Percentiles rank a stretch among this genome's conserved stretches.
Conservation (phyloP, 1,284 basidiomycete species). For the Ganoderma sp. region DNA sequence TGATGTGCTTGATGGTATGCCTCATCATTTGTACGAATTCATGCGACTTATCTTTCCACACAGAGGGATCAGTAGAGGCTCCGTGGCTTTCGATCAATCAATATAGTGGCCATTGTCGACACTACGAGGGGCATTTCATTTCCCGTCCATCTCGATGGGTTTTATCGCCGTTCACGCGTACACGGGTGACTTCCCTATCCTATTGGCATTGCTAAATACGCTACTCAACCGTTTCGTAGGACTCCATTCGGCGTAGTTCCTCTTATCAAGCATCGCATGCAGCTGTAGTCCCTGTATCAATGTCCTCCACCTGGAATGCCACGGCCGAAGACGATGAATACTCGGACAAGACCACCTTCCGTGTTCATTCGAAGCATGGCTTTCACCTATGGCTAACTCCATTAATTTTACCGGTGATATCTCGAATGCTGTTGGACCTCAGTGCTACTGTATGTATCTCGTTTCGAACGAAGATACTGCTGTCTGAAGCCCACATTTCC, state of each 20-base stretch:
- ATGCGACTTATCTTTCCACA: neutral
- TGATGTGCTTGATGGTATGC: slow-evolving; percentile 42
- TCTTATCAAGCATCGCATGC: neutral
- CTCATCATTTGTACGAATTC: neutral
- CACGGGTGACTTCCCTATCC: slow-evolving; percentile 28
- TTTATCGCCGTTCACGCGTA: slow-evolving; percentile 47
- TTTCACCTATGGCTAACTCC: slow-evolving; percentile 36
- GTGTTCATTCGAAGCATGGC: slow-evolving; percentile 29
- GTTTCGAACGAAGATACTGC: neutral
- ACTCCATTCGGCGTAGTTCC: slow-evolving; percentile 11
- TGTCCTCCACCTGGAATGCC: neutral
- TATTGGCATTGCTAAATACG: neutral
- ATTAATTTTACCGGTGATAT: slow-evolving; percentile 31
- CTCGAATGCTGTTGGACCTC: slow-evolving; percentile 31
- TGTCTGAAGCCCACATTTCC: neutral
- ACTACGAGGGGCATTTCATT: slow-evolving; percentile 40
- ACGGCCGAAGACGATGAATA: slow-evolving; percentile 16
- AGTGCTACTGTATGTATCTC: slow-evolving; percentile 31
- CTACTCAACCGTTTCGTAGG: slow-evolving; percentile 9
- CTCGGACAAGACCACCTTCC: slow-evolving; percentile 29
- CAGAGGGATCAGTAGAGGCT: slow-evolving; percentile 24
- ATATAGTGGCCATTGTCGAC: slow-evolving; percentile 39
- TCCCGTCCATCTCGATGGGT: slow-evolving; percentile 43
- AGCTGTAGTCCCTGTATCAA: neutral
- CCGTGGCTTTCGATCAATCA: slow-evolving; percentile 30